Conservation (phyloP, 352 stramenopile genomes). For the Blastocystis sp. region DNA sequence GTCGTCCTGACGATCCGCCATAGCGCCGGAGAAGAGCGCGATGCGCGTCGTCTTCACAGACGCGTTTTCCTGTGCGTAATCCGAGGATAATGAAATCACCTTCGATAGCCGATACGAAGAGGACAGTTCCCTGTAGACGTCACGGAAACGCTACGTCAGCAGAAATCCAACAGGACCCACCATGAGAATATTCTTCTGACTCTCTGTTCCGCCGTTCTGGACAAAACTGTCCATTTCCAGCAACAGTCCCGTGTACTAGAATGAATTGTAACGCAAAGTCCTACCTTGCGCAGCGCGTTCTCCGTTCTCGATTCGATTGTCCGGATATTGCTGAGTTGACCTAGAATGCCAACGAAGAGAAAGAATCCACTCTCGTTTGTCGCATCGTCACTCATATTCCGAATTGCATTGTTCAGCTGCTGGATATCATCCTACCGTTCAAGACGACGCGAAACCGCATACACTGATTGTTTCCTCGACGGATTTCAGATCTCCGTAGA, state of each 20-base stretch:
- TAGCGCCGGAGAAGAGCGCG: constrained; percentile 28
- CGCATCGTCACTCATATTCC: not conserved
- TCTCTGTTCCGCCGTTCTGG: not conserved
- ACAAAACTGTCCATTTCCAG: constrained; percentile 44
- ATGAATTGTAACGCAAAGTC: not conserved
- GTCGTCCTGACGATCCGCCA: not conserved
- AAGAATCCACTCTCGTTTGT: not conserved
- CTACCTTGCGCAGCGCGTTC: constrained; percentile 3
- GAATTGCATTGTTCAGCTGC: constrained; percentile 16
- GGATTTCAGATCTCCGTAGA: constrained; percentile 13
- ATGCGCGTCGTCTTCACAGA: constrained; percentile 25
- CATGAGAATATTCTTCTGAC: not conserved
- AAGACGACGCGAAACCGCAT: not conserved
- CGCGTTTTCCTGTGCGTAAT: constrained; percentile 1
- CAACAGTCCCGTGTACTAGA: constrained; percentile 1
- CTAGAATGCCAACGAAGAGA: not conserved
- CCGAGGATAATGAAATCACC: not conserved
- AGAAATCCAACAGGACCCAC: not conserved
- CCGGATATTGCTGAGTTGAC: not conserved
- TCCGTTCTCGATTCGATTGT: constrained; percentile 5
- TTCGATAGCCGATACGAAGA: not conserved
- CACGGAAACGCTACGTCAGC: constrained; percentile 31
- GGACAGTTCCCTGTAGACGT: constrained; percentile 58
- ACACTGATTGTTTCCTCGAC: constrained; percentile 17
- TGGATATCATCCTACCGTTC: constrained; percentile 49